A percentile compares a stretch with the other conserved stretches of the same genome.
phyloP scores from a whole-genome alignment of 2,329 filamentous ascomycete species.

The Phialophora tarda region DNA sequence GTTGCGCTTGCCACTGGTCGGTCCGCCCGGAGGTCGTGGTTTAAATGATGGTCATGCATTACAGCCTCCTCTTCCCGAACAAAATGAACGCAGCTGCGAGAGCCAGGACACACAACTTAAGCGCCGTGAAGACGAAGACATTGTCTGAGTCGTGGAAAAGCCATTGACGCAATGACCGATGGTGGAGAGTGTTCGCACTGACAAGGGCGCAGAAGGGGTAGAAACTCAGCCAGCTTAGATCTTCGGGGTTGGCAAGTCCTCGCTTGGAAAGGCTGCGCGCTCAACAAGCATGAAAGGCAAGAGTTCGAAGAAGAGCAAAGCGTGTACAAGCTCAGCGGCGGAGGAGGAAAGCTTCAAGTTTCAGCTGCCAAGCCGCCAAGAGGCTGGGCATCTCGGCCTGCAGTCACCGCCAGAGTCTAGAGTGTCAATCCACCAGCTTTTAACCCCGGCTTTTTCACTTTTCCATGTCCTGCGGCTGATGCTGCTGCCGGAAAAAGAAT shows the following conservation, averaged over 20 bases:
- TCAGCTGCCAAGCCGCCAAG: slow-evolving; percentile 16
- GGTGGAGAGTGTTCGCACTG: not conserved
- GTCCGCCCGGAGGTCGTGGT: not conserved
- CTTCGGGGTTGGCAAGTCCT: not conserved
- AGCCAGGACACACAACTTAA: not conserved
- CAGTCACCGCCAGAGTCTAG: not conserved
- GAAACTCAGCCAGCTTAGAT: not conserved
- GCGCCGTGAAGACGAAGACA: not conserved
- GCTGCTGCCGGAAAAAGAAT: not conserved
- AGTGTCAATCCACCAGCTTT: not conserved
- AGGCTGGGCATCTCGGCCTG: slow-evolving; percentile 3
- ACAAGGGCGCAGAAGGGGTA: not conserved
- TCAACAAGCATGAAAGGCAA: not conserved
- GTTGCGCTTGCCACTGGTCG: slow-evolving; percentile 1
- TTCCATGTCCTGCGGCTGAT: not conserved
- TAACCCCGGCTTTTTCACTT: not conserved
- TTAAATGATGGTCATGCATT: not conserved
- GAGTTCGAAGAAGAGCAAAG: slow-evolving; percentile 6
- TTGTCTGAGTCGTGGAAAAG: slow-evolving; percentile 6
- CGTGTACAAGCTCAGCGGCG: slow-evolving; percentile 14
- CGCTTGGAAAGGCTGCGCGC: not conserved
- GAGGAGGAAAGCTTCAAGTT: slow-evolving; percentile 10
- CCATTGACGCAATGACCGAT: not conserved
- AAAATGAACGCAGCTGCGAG: not conserved
- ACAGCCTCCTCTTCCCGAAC: not conserved